Base-by-base conservation (phyloP, 805 yeast species). In the Kregervanrija pseudodelftensis region DNA sequence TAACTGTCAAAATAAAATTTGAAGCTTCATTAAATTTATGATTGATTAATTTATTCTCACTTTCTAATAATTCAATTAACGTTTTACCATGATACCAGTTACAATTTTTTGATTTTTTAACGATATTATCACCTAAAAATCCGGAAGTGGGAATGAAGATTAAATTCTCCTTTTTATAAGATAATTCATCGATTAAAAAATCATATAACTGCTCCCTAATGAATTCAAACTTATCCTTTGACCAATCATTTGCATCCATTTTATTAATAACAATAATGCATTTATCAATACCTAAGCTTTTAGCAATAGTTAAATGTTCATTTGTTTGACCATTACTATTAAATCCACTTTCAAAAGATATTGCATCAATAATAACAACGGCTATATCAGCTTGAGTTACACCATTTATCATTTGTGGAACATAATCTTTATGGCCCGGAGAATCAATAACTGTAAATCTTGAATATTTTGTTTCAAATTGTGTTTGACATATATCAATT, bases 351-450 rank as follows among this genome's bases (percentile, higher is more conserved):
- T 84, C 90, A 56, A 83, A 85, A 15, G 85, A 88, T 34, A 82
- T 79, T 2, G 85, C 60, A 59, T 86, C 95, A 14, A 85, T 77
- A 10, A 85, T 86, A 35, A 85, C 67, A 13, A 85, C 67, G 0
- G 90, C 90, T 37, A 80, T 60, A 55, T 85, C 93, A 0, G 93
- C 90, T 55, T 83, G 89, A 3, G 84, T 66, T 1, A 85, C 83
- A 30, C 95, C 95, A 30, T 86, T 84, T 52, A 85, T 84, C 88
- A 85, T 83, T 54, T 83, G 86, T 4, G 95, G 95, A 31, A 85
- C 85, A 60, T 82, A 85, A 56, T 85, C 93, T 48, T 73, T 71
- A 61, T 85, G 95, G 0, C 95, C 95, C 0, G 95, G 95, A 1
- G 95, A 89, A 65, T 85, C 95, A 44, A 85, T 77, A 4, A 88